Evolutionary conservation across 805 yeast genomes (phyloP), one percentile per base, ranked within the genome.

Genomic region (Lachancea quebecensis): DNA sequence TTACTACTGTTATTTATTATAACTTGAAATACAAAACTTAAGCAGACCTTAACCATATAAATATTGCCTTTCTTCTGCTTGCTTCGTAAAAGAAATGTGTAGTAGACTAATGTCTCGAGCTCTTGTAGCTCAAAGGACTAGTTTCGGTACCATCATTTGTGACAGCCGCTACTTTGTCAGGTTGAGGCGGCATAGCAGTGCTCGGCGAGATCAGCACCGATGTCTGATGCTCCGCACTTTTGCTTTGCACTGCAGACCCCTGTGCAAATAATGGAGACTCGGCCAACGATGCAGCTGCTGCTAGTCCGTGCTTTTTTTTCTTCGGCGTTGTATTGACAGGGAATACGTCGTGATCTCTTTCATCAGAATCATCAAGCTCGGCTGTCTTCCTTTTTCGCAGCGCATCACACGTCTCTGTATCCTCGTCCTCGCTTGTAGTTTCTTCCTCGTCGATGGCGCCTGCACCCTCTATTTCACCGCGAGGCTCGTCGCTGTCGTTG

Each of bases 351-450:
- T 14, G 28, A 11, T 36, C 53, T 12, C 47, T 47, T 39, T 60
- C 58, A 10, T 54, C 56, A 35, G 48, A 57, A 47, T 57, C 57
- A 48, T 62, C 66, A 10, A 60, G 25, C 30, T 62, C 66, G 5
- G 56, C 56, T 0, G 62, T 54, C 31, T 53, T 59, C 39, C 64
- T 51, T 41, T 60, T 60, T 10, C 53, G 46, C 16, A 60, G 51
- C 27, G 55, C 45, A 25, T 39, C 44, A 12, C 18, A 29, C 30
- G 31, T 29, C 12, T 41, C 45, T 10, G 14, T 29, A 25, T 40
- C 48, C n/a, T 39, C 43, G 16, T 35, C 43, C 28, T 44, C 47
- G 25, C 40, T 39, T 3, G 43, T 39, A n/a, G 42, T 30, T 14
- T 31, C 35, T 33, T 28, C 42, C 28, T 43, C 42, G 16, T 41